Base-by-base conservation (phyloP, 371 early-diverging fungal genomes). In the Lichtheimia ramosa region DNA sequence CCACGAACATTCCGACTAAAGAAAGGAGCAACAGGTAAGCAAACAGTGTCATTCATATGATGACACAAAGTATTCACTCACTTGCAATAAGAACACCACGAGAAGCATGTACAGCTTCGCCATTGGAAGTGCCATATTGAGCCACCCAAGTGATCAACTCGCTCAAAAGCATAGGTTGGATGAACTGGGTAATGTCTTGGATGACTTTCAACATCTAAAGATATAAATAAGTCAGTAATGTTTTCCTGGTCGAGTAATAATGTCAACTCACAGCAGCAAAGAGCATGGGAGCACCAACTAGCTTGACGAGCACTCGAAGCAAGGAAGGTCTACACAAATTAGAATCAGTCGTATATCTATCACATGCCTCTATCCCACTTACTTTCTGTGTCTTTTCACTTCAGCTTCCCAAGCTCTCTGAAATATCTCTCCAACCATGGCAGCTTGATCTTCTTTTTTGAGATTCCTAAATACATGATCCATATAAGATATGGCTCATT, bases 161-260 rank as follows among this genome's bases (percentile, higher is more conserved):
- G 18, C 83, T 76, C 42, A 97, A 68, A 25, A 95, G 82, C 48
- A 84, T 70, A 2, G 96, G 96, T 71, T 96, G 97, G n/a, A 89
- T 76, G 56, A 96, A 96, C 39, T 85, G 86, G 3, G 94, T 68
- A 49, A 88, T 54, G 65, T 96, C 98, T 67, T 94, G 92, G 2
- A 72, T 57, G 3, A 80, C 74, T 75, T 96, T 97, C 74, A 92
- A 89, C 8, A 93, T 20, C 58, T 79, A 86, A 16, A 15, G 7
- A 48, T 54, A 39, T 10, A 42, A 16, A 34, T 43, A 18, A 25
- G 28, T 54, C 27, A 59, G 56, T n/a, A 21, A 12, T 50, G 10
- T 50, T 28, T 5, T 56, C 8, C 2, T 16, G 10, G 14, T 20
- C 21, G 12, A 20, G 1, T 15, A 48, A n/a, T n/a, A 23, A 42